Percentiles rank a stretch among this genome's conserved stretches.
phyloP scores from a whole-genome alignment of 1,284 basidiomycete genomes.

The Erythrobasidium hasegawianum region DNA sequence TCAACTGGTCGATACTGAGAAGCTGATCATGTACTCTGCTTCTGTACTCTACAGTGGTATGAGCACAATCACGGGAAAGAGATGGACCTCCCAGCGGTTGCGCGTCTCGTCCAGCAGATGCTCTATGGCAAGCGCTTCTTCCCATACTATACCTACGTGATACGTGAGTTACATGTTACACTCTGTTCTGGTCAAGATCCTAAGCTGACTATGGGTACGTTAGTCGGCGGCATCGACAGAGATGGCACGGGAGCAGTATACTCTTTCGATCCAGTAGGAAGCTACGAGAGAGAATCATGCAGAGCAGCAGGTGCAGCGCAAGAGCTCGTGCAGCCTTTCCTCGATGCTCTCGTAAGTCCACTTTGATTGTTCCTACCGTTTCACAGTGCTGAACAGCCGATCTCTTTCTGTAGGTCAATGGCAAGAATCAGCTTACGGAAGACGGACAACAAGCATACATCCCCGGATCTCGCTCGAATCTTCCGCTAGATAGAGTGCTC shows the following conservation, averaged over 20 bases:
- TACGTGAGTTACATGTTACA: slow-evolving; percentile 63
- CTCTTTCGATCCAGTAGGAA: slow-evolving; percentile 93
- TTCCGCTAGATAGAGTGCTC: slow-evolving; percentile 74
- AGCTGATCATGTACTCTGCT: neutral
- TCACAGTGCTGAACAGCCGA: neutral
- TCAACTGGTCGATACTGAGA: too few species aligned
- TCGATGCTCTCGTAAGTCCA: slow-evolving; percentile 82
- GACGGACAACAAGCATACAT: slow-evolving; percentile 53
- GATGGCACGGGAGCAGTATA: slow-evolving; percentile 88
- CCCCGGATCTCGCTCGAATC: slow-evolving; percentile 59
- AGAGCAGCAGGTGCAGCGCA: slow-evolving; percentile 89
- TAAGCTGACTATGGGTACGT: neutral
- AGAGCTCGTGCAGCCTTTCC: slow-evolving; percentile 84
- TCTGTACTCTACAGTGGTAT: slow-evolving; percentile 67
- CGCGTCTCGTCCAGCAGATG: slow-evolving; percentile 92
- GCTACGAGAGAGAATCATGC: slow-evolving; percentile 90
- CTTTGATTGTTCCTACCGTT: neutral
- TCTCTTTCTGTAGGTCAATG: slow-evolving; percentile 68
- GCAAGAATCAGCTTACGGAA: slow-evolving; percentile 76
- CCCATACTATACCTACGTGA: slow-evolving; percentile 94
- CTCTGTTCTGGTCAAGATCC: too few species aligned
- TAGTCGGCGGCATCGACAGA: slow-evolving; percentile 45
- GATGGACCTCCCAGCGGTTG: slow-evolving; percentile 86
- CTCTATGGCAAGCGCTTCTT: slow-evolving; percentile 90
- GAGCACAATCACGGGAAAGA: slow-evolving; percentile 88